Base-by-base conservation (phyloP, 202 grass and related monocot species). In the Eragrostis tef region DNA sequence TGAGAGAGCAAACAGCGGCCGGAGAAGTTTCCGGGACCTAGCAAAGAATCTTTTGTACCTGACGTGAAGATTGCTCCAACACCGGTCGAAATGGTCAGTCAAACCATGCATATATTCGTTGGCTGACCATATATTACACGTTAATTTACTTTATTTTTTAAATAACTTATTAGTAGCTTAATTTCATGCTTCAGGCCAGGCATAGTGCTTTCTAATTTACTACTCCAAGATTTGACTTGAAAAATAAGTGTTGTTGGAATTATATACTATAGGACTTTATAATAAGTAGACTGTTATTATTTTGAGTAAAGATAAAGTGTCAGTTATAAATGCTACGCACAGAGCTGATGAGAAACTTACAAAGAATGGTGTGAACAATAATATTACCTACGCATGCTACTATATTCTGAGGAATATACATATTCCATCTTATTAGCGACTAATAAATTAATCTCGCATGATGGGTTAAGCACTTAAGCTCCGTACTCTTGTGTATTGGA, bases 1-100 rank as follows among this genome's bases (percentile, higher is more conserved):
- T 39, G 24, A 26, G 0, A 12, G 17, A 17, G 11, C 44, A 49
- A 76, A 60, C 52, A 42, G 0, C 34, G 34, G 34, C 34, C 9
- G 64, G 19, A 62, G 72, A 83, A 70, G 31, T 83, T 41, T 66
- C 79, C 20, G 0, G 26, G 31, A 67, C 31, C 17, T 14, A 15
- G 16, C 6, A 19, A 51, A 41, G 62, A 75, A 70, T 70, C 62
- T 84, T 22, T 85, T 81, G 79, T 68, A 74, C 9, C 29, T 63
- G 60, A 52, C 79, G 87, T 86, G 67, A 86, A 85, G 73, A 67
- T 73, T 86, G 42, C 48, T 78, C 21, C 87, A 77, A 81, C 70
- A 64, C 48, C 6, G 7, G 14, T 41, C 47, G 44, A 79, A 66
- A 66, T 67, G 61, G 75, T 65, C 75, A 5, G 75, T 78, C 75